Evolutionary conservation across 2,329 filamentous ascomycete species (phyloP), one percentile per base, ranked within the genome.

Genomic region (Thelonectria discophora): DNA sequence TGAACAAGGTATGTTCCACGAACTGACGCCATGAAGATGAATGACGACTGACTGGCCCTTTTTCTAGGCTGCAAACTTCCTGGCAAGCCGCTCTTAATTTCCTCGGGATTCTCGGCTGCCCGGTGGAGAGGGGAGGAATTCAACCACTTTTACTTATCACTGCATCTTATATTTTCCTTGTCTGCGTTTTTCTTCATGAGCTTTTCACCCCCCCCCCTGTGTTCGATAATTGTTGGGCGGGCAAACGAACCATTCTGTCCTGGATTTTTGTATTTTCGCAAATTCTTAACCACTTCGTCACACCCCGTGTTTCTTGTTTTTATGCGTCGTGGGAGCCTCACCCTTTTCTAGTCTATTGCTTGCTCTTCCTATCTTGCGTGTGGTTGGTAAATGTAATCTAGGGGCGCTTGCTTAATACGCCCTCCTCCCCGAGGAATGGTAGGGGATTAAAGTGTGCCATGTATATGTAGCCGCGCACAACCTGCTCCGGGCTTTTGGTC

Each of bases 1-100:
- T 97, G 75, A 93, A 97, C 78, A 93, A 92, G 87, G 94, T 97
- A 80, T 8, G 40, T 20, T 3, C 10, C 17, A 7, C 18, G 5
- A 12, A 4, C 34, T 15, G 12, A 39, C 8, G 13, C 5, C 27
- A n/a, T 20, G 12, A 39, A 6, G 11, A 17, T 32, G 10, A 49
- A 51, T 10, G 12, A n/a, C 34, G 53, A 24, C 69, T 73, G 62
- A 73, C 49, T 24, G 17, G 52, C 39, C 53, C 43, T 42, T 18
- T 10, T 27, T 8, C 3, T 51, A 79, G 84, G 84, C 84, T 54
- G 84, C 84, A 66, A 86, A 87, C 71, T 79, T 79, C 68, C 78
- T 87, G 63, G 84, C 84, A 45, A 86, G 77, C 74, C 82, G 84
- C 72, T 85, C 84, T 61, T 86, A 73, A 68, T 69, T 47, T 59